These are phyloP conservation scores for Angophora floribunda DNA, from an alignment of 345 rosid genomes.

Conservation along the genomic window DNA sequence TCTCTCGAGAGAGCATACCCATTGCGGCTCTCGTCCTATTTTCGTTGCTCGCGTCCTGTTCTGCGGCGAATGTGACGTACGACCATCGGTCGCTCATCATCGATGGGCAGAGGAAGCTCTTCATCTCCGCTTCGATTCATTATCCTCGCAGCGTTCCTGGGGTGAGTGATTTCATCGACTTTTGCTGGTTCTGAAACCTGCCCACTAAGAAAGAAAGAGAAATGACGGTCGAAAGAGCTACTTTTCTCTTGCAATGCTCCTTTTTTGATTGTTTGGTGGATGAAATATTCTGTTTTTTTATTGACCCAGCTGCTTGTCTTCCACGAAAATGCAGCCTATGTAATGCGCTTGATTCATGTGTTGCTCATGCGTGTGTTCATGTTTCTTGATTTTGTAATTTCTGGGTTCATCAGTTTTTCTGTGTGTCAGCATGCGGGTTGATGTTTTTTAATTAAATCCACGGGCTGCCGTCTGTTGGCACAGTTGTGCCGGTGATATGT, in stretches of 20 bases:
- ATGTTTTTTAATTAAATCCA: neutral
- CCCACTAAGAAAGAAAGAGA: neutral
- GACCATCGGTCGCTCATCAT: constrained; percentile 39
- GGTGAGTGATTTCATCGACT: constrained; percentile 6
- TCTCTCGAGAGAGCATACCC: neutral
- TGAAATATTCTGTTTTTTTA: neutral
- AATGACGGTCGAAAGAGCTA: neutral
- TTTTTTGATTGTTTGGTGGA: neutral
- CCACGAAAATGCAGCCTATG: neutral
- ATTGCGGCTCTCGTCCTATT: neutral
- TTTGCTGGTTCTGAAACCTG: neutral
- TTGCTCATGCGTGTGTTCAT: neutral
- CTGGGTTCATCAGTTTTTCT: neutral
- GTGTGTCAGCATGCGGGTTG: neutral
- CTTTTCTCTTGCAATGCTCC: neutral
- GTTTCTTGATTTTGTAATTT: neutral
- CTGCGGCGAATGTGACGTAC: constrained; percentile 31
- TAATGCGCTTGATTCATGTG: neutral
- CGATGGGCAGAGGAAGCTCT: constrained; percentile 37
- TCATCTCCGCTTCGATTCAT: constrained; percentile 54
- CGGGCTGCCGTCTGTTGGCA: neutral
- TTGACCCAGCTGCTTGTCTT: neutral
- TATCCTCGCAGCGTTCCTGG: constrained; percentile 58
- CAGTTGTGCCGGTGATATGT: neutral
- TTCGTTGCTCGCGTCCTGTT: neutral